phyloP scores from a whole-genome alignment of 305 asterid species.

The Fraxinus ornus region DNA sequence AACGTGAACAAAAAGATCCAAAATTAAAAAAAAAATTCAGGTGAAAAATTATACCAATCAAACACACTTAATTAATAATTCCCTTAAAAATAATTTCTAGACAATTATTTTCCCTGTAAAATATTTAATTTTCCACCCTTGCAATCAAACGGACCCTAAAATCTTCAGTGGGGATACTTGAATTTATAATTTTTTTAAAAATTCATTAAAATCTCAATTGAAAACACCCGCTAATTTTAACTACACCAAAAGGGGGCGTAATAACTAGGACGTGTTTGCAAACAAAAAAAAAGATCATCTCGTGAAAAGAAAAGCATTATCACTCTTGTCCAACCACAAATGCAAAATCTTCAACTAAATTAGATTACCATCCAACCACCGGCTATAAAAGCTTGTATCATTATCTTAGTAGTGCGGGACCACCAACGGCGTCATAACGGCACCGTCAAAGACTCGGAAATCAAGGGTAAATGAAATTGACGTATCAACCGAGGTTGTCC shows the following conservation, averaged over 20 bases:
- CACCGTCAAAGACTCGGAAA: conserved; percentile 12
- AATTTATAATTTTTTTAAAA: no score
- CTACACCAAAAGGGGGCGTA: neutral
- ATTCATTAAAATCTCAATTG: neutral
- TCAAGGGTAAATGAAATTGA: neutral
- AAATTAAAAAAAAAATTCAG: no score
- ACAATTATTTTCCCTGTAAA: no score
- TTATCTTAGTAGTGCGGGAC: neutral
- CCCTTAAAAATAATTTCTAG: no score
- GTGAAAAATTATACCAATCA: no score
- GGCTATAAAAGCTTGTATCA: neutral
- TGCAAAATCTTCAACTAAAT: neutral
- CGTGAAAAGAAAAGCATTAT: neutral
- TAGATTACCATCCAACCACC: neutral
- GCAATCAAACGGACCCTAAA: no score
- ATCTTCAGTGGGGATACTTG: no score
- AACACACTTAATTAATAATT: no score
- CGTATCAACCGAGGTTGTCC: neutral
- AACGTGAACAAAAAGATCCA: no score
- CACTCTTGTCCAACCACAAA: neutral
- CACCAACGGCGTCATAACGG: conserved; percentile 20
- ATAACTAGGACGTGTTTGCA: neutral
- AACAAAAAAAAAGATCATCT: neutral
- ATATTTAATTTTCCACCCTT: no score
- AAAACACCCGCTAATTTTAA: neutral